Evolutionary conservation across 208 protist species (phyloP).

Genomic region (Trypanosoma grayi): DNA sequence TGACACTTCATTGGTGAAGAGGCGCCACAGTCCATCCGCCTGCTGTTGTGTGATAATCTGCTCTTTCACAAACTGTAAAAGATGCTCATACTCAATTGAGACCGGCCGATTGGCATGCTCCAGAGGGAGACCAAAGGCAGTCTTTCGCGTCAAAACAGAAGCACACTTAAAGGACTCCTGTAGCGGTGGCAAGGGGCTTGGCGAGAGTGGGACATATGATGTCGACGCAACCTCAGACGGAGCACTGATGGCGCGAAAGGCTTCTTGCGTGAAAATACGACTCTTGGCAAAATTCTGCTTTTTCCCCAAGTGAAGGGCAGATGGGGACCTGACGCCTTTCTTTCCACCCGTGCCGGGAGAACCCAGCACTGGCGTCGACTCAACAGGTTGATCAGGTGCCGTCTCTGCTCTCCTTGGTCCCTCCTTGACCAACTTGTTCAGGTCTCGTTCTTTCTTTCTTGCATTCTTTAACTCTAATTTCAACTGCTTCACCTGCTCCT

Average conservation of each 20-base stretch:
- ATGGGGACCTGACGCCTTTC: constrained; percentile 2
- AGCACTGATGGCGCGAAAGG: constrained; percentile 70
- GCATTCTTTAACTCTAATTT: constrained; percentile 76
- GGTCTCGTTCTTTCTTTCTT: constrained; percentile 49
- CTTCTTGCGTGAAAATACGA: constrained; percentile 50
- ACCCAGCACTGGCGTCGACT: constrained; percentile 15
- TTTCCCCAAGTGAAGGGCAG: constrained; percentile 13
- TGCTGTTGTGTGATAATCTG: constrained; percentile 77
- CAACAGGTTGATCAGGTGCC: constrained; percentile 46
- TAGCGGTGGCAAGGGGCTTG: constrained; percentile 9
- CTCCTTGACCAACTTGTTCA: constrained; percentile 29
- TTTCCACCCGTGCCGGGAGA: not conserved
- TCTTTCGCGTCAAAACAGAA: constrained; percentile 56
- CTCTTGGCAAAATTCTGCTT: constrained; percentile 60
- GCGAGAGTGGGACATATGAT: constrained; percentile 3
- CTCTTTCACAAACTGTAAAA: constrained; percentile 73
- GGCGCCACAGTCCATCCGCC: constrained; percentile 70
- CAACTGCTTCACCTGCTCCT: constrained; percentile 83
- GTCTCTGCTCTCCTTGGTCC: constrained; percentile 67
- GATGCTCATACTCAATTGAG: constrained; percentile 66
- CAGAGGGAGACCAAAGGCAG: constrained; percentile 44
- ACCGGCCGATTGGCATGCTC: constrained; percentile 41
- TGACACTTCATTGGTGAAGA: constrained; percentile 42
- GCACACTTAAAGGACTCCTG: constrained; percentile 72
- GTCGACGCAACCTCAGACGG: constrained; percentile 25